phyloP scores from a whole-genome alignment of 2,329 filamentous ascomycete species.

The Chaetomium sp. region DNA sequence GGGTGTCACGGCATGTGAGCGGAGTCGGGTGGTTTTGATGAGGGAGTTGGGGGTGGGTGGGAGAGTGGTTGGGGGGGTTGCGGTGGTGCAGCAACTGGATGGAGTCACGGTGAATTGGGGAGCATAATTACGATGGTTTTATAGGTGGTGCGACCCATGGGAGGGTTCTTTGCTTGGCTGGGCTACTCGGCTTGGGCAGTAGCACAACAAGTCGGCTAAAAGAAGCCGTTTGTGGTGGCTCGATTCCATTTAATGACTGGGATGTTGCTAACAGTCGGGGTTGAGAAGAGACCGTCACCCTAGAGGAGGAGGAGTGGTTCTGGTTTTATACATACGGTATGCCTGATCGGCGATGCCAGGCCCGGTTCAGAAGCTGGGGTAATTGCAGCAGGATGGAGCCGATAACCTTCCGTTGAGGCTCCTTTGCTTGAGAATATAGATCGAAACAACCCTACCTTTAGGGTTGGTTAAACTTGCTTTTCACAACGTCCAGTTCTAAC shows the following conservation, averaged over 20 bases:
- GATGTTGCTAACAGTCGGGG: neutral
- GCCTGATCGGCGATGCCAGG: neutral
- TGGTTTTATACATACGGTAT: neutral
- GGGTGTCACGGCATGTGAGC: neutral
- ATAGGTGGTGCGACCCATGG: neutral
- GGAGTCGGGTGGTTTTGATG: neutral
- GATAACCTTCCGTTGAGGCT: neutral
- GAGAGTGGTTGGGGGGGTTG: neutral
- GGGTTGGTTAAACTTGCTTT: neutral
- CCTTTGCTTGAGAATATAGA: neutral
- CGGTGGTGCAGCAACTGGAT: neutral
- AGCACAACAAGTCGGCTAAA: neutral
- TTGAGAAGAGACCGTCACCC: neutral
- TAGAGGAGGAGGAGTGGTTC: too few relatives aligned
- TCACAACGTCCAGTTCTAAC: neutral
- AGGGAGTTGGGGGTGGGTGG: neutral
- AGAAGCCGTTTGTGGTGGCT: neutral
- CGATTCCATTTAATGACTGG: neutral
- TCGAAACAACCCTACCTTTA: neutral
- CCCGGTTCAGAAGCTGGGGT: neutral
- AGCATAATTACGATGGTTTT: neutral
- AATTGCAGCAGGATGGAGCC: neutral
- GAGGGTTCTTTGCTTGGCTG: neutral
- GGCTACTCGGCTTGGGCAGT: neutral
- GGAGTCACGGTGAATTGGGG: neutral